phyloP scores from a whole-genome alignment of 2,329 filamentous ascomycete genomes.

The Fusarium sp. region DNA sequence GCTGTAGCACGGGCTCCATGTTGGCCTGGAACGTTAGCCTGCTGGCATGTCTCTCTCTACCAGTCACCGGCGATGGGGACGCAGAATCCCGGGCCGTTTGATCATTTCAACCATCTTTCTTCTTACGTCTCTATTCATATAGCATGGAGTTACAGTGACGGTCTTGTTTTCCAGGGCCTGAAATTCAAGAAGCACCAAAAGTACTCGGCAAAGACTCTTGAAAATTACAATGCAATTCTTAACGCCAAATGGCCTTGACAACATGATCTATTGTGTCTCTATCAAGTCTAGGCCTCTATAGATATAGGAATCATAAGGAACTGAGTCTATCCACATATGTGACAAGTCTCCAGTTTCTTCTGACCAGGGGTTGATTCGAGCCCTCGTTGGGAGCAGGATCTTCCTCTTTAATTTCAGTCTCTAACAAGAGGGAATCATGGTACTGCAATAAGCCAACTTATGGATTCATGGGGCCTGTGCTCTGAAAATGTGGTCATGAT shows the following conservation, averaged over 20 bases:
- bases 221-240: neutral
- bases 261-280: neutral
- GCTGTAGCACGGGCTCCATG: neutral
- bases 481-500: neutral
- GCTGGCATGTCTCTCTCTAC: neutral
- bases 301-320: neutral
- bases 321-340: conserved; percentile 1
- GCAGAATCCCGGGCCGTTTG: neutral
- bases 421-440: neutral
- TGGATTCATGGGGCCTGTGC: neutral
- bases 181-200: conserved; percentile 10
- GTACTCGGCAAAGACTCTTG: conserved; percentile 1
- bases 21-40: conserved; percentile 3
- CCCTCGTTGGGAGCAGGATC: neutral
- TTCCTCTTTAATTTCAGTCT: neutral
- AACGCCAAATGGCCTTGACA: neutral
- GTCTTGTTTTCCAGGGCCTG: neutral
- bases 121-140: neutral
- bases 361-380: neutral
- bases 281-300: neutral
- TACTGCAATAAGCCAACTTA: neutral
- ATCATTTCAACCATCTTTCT: neutral
- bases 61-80: neutral
- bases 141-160: conserved; percentile 10
- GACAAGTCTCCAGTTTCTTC: conserved; percentile 8